Evolutionary conservation across 202 grass and related monocot genomes (phyloP).

Genomic region (Elaeis oleifera): DNA sequence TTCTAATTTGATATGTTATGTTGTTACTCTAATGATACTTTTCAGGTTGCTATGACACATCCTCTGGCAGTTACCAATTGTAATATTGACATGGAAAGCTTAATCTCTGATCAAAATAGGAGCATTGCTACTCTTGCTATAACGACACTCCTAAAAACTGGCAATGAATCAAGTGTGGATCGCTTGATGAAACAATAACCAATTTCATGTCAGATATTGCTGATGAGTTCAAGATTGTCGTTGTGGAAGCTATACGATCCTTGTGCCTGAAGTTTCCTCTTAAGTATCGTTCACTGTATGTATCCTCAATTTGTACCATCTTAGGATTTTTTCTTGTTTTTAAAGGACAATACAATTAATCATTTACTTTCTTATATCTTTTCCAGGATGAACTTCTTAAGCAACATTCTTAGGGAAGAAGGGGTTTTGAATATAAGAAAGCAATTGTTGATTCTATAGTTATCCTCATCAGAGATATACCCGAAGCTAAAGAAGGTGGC

Average conservation of each 20-base stretch:
- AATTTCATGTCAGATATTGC: constrained; percentile 99
- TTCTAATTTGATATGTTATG: too few relatives aligned
- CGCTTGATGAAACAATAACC: constrained; percentile 99
- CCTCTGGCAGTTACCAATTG: constrained; percentile 96
- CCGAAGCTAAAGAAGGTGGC: constrained; percentile 94
- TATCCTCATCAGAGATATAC: constrained; percentile 96
- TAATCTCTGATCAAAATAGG: constrained; percentile 97
- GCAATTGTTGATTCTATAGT: constrained; percentile 97
- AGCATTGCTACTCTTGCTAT: constrained; percentile 98
- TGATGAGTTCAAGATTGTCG: constrained; percentile 98
- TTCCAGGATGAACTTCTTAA: constrained; percentile 97
- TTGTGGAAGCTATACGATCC: constrained; percentile 95
- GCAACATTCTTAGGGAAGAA: constrained; percentile 96
- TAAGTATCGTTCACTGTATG: constrained; percentile 95
- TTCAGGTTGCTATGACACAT: constrained; percentile 89
- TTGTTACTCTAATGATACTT: neutral
- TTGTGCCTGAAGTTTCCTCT: constrained; percentile 96
- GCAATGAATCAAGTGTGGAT: constrained; percentile 98
- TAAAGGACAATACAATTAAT: neutral
- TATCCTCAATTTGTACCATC: neutral
- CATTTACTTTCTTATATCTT: neutral
- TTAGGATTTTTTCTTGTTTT: constrained; percentile 14
- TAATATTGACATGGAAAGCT: constrained; percentile 99
- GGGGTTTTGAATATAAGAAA: constrained; percentile 99
- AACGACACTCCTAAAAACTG: constrained; percentile 90